Base-by-base conservation (phyloP, 768 basidiomycete genomes). In the Lentinula aciculospora region DNA sequence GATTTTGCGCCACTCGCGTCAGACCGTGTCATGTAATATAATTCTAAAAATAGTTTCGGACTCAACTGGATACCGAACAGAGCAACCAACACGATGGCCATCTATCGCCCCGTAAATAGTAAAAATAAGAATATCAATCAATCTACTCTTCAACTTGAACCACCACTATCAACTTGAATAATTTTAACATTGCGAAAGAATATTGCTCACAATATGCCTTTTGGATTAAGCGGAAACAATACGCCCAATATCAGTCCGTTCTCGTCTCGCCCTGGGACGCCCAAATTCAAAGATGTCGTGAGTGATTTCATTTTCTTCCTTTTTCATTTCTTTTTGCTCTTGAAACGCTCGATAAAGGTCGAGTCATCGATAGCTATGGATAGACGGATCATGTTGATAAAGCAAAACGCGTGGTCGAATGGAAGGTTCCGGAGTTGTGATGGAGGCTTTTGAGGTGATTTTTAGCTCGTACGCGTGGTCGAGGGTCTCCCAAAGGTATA, bases 241-340 rank as follows among this genome's bases (percentile, higher is more conserved):
- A 44, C 42, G 19, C 42, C 42, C 10, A 23, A 21, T 28, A 27
- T 21, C 36, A 53, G 51, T 23, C 51, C 51, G 3, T 53, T 53
- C 37, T 12, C 51, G 7, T 53, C 51, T 25, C 51, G 51, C 25
- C 51, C 51, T 37, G 51, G 51, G 9, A 53, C 51, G 8, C 51
- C 51, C 17, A 53, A 39, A 25, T 40, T 53, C 7, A 53, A 40
- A 36, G 51, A 53, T 34, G 36, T 53, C 21, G 51, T 53, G 34
- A 36, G 51, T 36, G 5, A 9, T 39, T 27, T 39, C 15, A 19
- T 36, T 36, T 31, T 36, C 21, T 13, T 19, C 19, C n/a, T 10
- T 17, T 9, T 27, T 48, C 34, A 7, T 50, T 23, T 36, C 49
- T 27, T 46, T 12, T 25, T 19, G 32, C 13, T 1, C 32, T 34